Evolutionary conservation across 768 basidiomycete genomes (phyloP).

Genomic region (Boletus reticuloceps): DNA sequence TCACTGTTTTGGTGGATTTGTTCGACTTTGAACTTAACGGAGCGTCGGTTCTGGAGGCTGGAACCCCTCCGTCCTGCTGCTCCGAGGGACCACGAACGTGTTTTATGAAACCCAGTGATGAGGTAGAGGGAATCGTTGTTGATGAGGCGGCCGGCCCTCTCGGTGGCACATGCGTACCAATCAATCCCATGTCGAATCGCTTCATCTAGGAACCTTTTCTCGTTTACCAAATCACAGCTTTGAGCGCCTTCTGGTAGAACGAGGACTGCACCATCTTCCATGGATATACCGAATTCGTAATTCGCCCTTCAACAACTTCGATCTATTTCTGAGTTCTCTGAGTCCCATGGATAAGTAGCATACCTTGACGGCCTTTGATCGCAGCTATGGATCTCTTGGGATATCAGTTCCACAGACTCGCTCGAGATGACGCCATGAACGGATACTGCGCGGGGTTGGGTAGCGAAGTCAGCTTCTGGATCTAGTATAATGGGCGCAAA

Average conservation of each 20-base stretch:
- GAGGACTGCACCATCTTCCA: not conserved
- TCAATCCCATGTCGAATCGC: not conserved
- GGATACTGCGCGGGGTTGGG: not conserved
- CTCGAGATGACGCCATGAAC: not conserved
- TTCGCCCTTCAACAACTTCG: not conserved
- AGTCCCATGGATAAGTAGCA: not conserved
- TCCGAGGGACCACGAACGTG: no score
- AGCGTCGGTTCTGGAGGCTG: not conserved
- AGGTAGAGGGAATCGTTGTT: no score
- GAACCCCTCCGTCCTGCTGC: no score
- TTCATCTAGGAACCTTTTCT: not conserved
- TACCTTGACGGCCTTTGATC: not conserved
- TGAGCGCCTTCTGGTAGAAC: no score
- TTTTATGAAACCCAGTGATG: no score
- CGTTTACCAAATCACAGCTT: not conserved
- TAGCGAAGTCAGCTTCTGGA: not conserved
- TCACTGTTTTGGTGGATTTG: not conserved
- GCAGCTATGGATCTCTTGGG: not conserved
- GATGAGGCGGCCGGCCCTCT: not conserved
- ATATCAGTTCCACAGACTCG: not conserved
- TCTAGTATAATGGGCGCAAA: no score
- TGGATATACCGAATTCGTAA: not conserved
- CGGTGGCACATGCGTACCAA: not conserved
- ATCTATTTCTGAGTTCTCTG: not conserved
- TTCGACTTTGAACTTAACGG: not conserved